Base-by-base conservation (phyloP, 2,329 filamentous ascomycete genomes). In the Trichoderma pleuroti region DNA sequence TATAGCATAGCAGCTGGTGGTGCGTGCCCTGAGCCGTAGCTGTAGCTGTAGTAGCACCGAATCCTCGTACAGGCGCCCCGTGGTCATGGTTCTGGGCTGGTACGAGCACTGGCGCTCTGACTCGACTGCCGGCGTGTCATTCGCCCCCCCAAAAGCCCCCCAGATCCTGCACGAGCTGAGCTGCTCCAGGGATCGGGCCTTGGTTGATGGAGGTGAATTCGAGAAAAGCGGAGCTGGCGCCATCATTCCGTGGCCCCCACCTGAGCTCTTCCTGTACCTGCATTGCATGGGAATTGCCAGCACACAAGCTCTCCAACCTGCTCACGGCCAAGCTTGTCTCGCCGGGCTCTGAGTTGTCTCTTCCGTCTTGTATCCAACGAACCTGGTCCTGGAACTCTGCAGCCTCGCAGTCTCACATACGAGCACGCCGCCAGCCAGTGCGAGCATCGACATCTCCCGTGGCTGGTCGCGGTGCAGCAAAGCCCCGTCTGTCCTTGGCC, bases 211-310 rank as follows among this genome's bases (percentile, higher is more conserved):
- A 54, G 18, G 21, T 52, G 39, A 32, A n/a, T 46, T 21, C 21
- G 11, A 26, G 34, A 56, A 66, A 66, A 66, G 63, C 18, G 63
- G 63, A 32, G 39, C 63, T 24, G 4, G 34, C 6, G 21, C 14
- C 30, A 28, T 21, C n/a, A 28, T 30, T 60, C 52, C 39, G 32
- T 26, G 9, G 14, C 65, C 65, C 56, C 65, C 56, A 64, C 61
- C 34, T 28, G 52, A 57, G 52, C 65, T 68, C 65, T 68, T 34
- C 28, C 26, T 67, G 54, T 68, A 60, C 65, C 65, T 68, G 65
- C 65, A 68, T 68, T 68, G 65, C 65, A 68, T 68, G 36, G 21
- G 26, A 68, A 34, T 56, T 42, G 65, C 65, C 65, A 68, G 54
- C 65, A 49, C 65, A 68, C 32, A 60, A 52, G 28, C 54, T 34